Evolutionary conservation across 2,329 filamentous ascomycete species (phyloP).

Genomic region (Verticillium tricorpus): DNA sequence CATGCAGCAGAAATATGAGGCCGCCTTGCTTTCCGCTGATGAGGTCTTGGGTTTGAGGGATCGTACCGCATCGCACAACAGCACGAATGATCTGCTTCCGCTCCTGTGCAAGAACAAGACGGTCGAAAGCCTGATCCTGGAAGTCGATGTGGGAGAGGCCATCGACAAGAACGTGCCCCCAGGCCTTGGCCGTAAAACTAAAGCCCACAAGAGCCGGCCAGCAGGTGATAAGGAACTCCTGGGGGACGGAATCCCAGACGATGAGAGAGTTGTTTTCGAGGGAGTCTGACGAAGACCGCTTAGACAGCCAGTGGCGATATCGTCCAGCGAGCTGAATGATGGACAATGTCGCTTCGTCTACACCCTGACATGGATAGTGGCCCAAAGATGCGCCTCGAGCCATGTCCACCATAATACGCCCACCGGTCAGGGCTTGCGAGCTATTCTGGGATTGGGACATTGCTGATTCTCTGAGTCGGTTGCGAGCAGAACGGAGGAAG

Average conservation of each 20-base stretch:
- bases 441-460: slow-evolving; percentile 1
- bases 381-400: slow-evolving; percentile 6
- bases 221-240: slow-evolving; percentile 4
- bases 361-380: slow-evolving; percentile 5
- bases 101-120: slow-evolving; percentile 1
- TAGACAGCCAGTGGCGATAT: slow-evolving; percentile 6
- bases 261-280: slow-evolving; percentile 1
- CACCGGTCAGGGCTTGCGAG: background rate
- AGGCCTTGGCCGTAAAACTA: slow-evolving; percentile 8
- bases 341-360: slow-evolving; percentile 4
- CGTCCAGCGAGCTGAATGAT: slow-evolving; percentile 4
- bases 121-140: slow-evolving; percentile 6
- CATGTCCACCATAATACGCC: slow-evolving; percentile 8
- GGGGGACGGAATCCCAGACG: slow-evolving; percentile 4
- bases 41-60: background rate
- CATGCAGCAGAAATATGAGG: slow-evolving; percentile 6
- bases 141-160: slow-evolving; percentile 6
- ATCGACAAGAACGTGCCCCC: slow-evolving; percentile 8
- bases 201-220: slow-evolving; percentile 7
- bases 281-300: background rate
- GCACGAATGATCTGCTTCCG: slow-evolving; percentile 3
- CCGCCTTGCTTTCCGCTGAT: slow-evolving; percentile 4
- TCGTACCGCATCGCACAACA: background rate
- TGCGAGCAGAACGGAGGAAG: slow-evolving; percentile 4
- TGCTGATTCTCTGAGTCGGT: background rate